A percentile compares a stretch with the other conserved stretches of the same genome.
Conservation (phyloP, 1,284 basidiomycete species). For the Malassezia dermatis region DNA sequence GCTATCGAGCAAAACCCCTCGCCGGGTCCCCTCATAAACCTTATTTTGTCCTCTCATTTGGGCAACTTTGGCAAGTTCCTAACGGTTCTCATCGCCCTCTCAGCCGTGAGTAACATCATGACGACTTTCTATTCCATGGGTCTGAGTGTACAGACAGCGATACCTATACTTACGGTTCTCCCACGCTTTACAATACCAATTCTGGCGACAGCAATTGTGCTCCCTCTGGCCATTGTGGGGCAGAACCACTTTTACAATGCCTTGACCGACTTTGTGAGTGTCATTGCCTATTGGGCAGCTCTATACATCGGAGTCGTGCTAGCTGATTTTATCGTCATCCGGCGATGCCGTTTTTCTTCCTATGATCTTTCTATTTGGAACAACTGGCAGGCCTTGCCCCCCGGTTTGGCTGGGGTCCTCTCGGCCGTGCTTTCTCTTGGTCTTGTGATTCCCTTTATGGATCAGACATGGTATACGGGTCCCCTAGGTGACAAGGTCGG, state of each 20-base stretch:
- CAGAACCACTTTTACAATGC: conserved; percentile 58
- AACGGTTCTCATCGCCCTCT: conserved; percentile 67
- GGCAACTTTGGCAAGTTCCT: conserved; percentile 72
- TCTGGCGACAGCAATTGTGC: conserved; percentile 63
- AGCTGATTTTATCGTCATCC: conserved; percentile 57
- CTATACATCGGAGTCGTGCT: conserved; percentile 57
- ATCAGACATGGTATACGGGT: conserved; percentile 42
- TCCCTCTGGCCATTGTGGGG: conserved; percentile 58
- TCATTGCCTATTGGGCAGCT: conserved; percentile 60
- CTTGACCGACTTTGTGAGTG: conserved; percentile 53
- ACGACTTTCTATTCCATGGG: conserved; percentile 55
- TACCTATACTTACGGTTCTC: conserved; percentile 66
- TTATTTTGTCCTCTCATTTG: conserved; percentile 59
- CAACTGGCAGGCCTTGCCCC: conserved; percentile 52
- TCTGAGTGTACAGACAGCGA: conserved; percentile 46
- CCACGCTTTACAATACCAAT: conserved; percentile 80
- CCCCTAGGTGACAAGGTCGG: conserved; percentile 39
- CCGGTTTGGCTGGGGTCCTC: conserved; percentile 53
- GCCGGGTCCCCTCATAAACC: conserved; percentile 62
- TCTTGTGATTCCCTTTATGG: conserved; percentile 42
- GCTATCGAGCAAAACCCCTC: conserved; percentile 22
- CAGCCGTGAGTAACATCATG: conserved; percentile 66
- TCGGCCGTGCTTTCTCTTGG: conserved; percentile 33
- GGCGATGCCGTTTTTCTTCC: conserved; percentile 50
- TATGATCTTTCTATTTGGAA: conserved; percentile 58